These are phyloP conservation scores for Apophysomyces ossiformis DNA, from an alignment of 371 early-diverging fungal genomes.

Conservation along the genomic window DNA sequence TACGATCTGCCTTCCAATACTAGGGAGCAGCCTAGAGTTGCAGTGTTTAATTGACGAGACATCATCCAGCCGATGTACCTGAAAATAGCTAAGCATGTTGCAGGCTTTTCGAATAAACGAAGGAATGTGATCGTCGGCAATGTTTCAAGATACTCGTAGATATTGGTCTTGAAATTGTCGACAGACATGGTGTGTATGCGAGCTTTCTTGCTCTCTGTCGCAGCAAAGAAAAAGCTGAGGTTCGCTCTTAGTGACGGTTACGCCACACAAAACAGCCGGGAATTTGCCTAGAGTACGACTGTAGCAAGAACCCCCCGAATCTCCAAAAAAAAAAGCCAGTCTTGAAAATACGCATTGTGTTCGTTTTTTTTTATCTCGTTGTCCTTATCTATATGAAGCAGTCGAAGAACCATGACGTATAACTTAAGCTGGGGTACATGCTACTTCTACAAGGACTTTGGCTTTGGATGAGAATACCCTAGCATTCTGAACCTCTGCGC, in stretches of 20 bases:
- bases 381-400: too few species aligned
- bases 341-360: too few species aligned
- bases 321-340: not conserved
- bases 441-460: too few species aligned
- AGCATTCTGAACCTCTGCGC: too few species aligned
- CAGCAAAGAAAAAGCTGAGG: not conserved
- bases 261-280: not conserved
- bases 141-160: constrained; percentile 83
- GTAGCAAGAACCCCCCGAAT: not conserved
- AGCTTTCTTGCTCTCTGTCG: not conserved
- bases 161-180: constrained; percentile 65
- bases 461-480: too few species aligned
- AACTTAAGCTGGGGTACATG: too few species aligned
- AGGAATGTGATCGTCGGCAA: constrained; percentile 76
- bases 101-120: constrained; percentile 84
- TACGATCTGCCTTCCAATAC: constrained; percentile 87
- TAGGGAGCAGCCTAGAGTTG: constrained; percentile 72
- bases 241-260: not conserved
- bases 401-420: too few species aligned
- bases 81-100: constrained; percentile 92
- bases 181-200: constrained; percentile 40
- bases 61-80: constrained; percentile 53
- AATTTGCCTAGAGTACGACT: too few species aligned
- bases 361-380: too few species aligned
- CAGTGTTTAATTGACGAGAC: constrained; percentile 2